Percentiles rank a stretch among this genome's conserved stretches.
These are phyloP conservation scores for Corymbia maculata DNA, from an alignment of 345 rosid genomes.

Conservation along the genomic window DNA sequence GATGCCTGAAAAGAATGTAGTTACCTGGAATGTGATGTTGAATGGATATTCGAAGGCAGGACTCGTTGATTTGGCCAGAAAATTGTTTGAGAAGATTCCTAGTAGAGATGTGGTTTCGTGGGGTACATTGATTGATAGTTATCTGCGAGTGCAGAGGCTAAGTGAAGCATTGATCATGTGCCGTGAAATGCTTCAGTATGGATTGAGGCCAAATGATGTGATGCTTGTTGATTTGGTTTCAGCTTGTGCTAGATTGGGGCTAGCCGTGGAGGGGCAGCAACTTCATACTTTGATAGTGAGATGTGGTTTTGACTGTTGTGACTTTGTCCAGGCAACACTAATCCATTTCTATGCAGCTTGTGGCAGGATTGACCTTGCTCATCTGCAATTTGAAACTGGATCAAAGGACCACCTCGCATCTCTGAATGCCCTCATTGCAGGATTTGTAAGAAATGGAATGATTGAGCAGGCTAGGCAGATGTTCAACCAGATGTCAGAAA, in stretches of 20 bases:
- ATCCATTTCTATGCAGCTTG: constrained; percentile 62
- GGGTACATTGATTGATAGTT: constrained; percentile 68
- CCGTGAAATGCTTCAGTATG: constrained; percentile 37
- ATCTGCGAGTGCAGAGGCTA: constrained; percentile 33
- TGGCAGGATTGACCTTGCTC: constrained; percentile 40
- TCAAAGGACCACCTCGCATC: constrained; percentile 44
- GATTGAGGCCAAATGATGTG: constrained; percentile 45
- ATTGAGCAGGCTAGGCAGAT: constrained; percentile 42
- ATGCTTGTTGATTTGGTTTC: constrained; percentile 70
- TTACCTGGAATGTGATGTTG: constrained; percentile 86
- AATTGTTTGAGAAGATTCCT: constrained; percentile 50
- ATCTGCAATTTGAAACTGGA: constrained; percentile 45
- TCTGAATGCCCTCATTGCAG: constrained; percentile 61
- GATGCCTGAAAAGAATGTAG: constrained; percentile 51
- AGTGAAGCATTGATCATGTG: constrained; percentile 48
- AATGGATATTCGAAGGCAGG: constrained; percentile 83
- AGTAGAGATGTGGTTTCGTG: constrained; percentile 66
- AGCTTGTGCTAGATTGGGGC: constrained; percentile 41
- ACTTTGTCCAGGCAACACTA: constrained; percentile 58
- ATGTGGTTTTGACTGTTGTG: constrained; percentile 53
- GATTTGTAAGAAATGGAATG: constrained; percentile 52
- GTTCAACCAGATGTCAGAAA: constrained; percentile 48
- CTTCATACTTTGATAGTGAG: constrained; percentile 42
- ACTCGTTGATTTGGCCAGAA: constrained; percentile 32
- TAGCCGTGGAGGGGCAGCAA: constrained; percentile 42